Conservation (phyloP, 2,329 filamentous ascomycete species). For the Paracoccidioides lutzii region DNA sequence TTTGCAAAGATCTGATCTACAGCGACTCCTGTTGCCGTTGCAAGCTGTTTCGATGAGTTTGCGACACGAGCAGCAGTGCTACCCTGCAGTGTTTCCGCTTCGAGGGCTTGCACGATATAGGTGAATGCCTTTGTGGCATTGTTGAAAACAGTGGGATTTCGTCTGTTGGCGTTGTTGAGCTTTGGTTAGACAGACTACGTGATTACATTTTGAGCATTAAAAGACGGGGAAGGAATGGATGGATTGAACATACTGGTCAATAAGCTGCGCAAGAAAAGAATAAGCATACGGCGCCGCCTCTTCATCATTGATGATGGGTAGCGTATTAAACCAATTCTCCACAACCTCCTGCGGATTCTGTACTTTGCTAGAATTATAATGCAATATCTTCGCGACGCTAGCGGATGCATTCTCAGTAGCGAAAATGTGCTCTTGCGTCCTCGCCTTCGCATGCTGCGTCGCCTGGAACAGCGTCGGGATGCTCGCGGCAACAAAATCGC, state of each 20-base stretch:
- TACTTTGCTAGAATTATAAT: conserved; percentile 71
- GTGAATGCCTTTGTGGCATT: conserved; percentile 74
- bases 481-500: conserved; percentile 69
- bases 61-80: conserved; percentile 68
- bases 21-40: conserved; percentile 61
- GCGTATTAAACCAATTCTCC: conserved; percentile 75
- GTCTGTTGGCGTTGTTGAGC: conserved; percentile 41
- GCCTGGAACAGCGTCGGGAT: conserved; percentile 76
- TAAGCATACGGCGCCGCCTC: conserved; percentile 96
- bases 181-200: background rate
- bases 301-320: conserved; percentile 89
- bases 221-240: conserved; percentile 3
- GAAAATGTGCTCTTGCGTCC: conserved; percentile 87
- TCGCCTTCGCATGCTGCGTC: conserved; percentile 64
- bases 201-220: background rate
- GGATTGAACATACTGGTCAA: conserved; percentile 66
- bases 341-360: conserved; percentile 63
- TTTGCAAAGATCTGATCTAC: conserved; percentile 61
- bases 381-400: conserved; percentile 90
- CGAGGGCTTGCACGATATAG: conserved; percentile 74
- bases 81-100: conserved; percentile 79
- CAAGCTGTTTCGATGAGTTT: conserved; percentile 61
- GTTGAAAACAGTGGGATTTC: conserved; percentile 66
- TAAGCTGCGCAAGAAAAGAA: conserved; percentile 77
- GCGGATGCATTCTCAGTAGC: conserved; percentile 96